phyloP scores from a whole-genome alignment of 805 yeast species.

The Cyberlindnera bimundalis region DNA sequence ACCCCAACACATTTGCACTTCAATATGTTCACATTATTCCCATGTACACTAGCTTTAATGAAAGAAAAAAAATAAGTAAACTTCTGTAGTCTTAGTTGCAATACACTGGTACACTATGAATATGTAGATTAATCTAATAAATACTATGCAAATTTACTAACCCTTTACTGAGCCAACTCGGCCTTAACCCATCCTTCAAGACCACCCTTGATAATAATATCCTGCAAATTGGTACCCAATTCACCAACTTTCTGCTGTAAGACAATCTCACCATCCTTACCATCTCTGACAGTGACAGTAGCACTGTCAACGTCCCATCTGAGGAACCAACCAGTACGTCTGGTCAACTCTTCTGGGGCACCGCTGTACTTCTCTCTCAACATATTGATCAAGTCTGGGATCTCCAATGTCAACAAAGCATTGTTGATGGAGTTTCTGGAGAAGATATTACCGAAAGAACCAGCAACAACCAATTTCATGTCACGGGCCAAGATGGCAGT shows the following conservation, averaged over 20 bases:
- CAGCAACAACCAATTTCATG: constrained; percentile 89
- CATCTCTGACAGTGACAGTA: constrained; percentile 73
- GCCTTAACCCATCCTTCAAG: constrained; percentile 97
- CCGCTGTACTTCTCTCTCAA: constrained; percentile 65
- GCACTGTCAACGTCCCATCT: constrained; percentile 92
- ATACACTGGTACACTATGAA: too few relatives aligned
- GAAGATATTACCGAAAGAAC: constrained; percentile 96
- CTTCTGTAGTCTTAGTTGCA: too few relatives aligned
- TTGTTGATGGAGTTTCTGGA: constrained; percentile 95
- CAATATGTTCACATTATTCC: constrained; percentile 1
- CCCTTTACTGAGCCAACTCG: constrained; percentile 39
- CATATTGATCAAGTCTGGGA: constrained; percentile 78
- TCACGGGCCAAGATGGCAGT: constrained; percentile 96
- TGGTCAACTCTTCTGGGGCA: constrained; percentile 66
- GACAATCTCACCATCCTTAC: constrained; percentile 48
- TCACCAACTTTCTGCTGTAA: constrained; percentile 91
- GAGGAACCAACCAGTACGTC: constrained; percentile 92
- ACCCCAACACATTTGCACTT: constrained; percentile 3
- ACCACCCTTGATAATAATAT: constrained; percentile 95
- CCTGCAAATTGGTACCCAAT: constrained; percentile 92
- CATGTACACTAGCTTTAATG: constrained; percentile 11
- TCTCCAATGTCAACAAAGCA: constrained; percentile 89
- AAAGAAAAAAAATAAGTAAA: neutral
- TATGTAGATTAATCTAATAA: neutral
- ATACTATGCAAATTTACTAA: neutral